A percentile compares a stretch with the other conserved stretches of the same genome.
These are phyloP conservation scores for Xylaria polymorpha DNA, from an alignment of 2,329 filamentous ascomycete genomes.

Conservation along the genomic window DNA sequence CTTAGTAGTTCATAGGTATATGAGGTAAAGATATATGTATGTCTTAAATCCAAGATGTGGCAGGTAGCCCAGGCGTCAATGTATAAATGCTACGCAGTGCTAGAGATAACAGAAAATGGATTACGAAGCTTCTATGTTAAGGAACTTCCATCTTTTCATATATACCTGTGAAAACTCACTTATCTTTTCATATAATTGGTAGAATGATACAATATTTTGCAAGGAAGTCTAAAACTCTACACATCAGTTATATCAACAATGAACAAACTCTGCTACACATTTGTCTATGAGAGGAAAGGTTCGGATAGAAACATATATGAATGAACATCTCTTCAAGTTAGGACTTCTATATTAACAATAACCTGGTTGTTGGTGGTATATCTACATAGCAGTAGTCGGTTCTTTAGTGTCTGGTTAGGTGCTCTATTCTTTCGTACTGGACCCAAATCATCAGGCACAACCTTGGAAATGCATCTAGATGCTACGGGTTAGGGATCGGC, in stretches of 20 bases:
- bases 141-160: neutral
- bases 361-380: neutral
- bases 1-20: too few species aligned
- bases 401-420: neutral
- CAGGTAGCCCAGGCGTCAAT: too few species aligned
- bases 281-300: neutral
- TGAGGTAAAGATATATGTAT: too few species aligned
- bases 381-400: too few species aligned
- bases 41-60: too few species aligned
- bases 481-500: conserved; percentile 25
- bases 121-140: neutral
- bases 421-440: neutral
- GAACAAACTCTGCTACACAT: neutral
- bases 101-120: neutral
- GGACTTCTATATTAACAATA: neutral
- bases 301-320: neutral
- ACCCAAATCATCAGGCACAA: neutral
- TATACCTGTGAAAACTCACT: neutral
- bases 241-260: neutral
- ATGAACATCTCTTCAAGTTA: neutral
- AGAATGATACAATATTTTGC: neutral
- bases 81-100: neutral
- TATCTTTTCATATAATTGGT: neutral
- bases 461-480: conserved; percentile 5
- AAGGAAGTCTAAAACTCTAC: neutral